Base-by-base conservation (phyloP, 768 basidiomycete genomes). In the Gymnopilus junonius region DNA sequence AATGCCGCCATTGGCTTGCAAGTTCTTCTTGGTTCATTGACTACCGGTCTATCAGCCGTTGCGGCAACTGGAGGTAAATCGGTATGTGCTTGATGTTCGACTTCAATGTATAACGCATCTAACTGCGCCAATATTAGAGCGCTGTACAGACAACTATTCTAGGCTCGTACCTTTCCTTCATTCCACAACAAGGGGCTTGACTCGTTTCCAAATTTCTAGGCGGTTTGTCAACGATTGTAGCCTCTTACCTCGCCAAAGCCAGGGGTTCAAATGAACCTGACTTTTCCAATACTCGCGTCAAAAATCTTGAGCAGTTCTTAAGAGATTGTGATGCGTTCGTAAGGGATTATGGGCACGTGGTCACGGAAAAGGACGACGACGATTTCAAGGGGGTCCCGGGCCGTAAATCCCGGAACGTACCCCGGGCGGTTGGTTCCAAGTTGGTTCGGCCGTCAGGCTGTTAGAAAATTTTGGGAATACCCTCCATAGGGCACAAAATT, bases 261-360 rank as follows among this genome's bases (percentile, higher is more conserved):
- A 84, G 90, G 27, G 89, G 90, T 15, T 86, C 89, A 0, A 83
- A 84, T 35, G 91, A 92, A 66, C 91, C 91, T 1, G 88, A 92
- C 62, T 54, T 82, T n/a, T 89, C 88, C 0, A 77, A 79, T 21
- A 71, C 76, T 4, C 83, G 85, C 15, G 79, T 78, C 4, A 86
- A 87, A 65, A 87, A 88, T 59, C 78, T 92, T 1, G 86, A 90
- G 21, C 82, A 86, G 23, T 93, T 86, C 65, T 75, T 92, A 25
- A 86, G 91, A 31, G 87, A 91, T 65, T 79, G 80, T 35, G 69
- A 80, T 40, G 83, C 85, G 1, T 89, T 88, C 65, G 66, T 80
- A 54, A 74, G 89, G 69, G 91, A 92, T 65, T 70, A 82, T 60
- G 90, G 84, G 0, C 80, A 84, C 54, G 66, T 69, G 0, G 58